A percentile compares a stretch with the other conserved stretches of the same genome.
Conservation (phyloP, 768 basidiomycete species). For the Royoungia palumana region DNA sequence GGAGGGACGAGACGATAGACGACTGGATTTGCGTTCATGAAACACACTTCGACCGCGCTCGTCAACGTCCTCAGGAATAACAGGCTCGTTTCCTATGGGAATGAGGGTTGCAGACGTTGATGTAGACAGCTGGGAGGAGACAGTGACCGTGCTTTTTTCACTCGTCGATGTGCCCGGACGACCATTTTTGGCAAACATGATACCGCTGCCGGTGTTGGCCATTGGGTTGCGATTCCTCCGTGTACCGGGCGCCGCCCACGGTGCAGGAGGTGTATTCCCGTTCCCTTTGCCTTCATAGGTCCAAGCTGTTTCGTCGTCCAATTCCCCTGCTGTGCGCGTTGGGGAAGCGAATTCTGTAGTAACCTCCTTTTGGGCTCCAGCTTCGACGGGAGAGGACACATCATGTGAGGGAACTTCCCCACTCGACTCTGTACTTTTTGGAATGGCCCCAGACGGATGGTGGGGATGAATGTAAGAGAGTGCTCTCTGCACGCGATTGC, state of each 20-base stretch:
- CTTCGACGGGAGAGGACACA: slow-evolving; percentile 9
- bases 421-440: slow-evolving; percentile 24
- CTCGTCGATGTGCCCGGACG: slow-evolving; percentile 12
- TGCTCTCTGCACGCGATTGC: slow-evolving; percentile 1
- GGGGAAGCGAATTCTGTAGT: neutral
- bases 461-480: slow-evolving; percentile 13
- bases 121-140: neutral
- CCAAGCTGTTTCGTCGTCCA: slow-evolving; percentile 60
- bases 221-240: slow-evolving; percentile 19
- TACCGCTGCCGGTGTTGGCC: too few relatives aligned
- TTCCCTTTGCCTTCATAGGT: slow-evolving; percentile 51
- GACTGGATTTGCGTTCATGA: slow-evolving; percentile 12
- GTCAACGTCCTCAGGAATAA: slow-evolving; percentile 4
- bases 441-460: slow-evolving; percentile 9
- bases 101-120: neutral
- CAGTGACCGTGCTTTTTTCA: slow-evolving; percentile 7
- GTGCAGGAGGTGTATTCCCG: neutral
- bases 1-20: slow-evolving; percentile 18
- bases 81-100: slow-evolving; percentile 2
- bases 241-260: slow-evolving; percentile 1
- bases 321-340: slow-evolving; percentile 13
- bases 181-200: slow-evolving; percentile 2
- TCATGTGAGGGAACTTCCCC: slow-evolving; percentile 17
- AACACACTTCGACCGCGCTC: slow-evolving; percentile 23
- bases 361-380: slow-evolving; percentile 11